Evolutionary conservation across 495 filamentous ascomycete species (phyloP), one percentile per base, ranked within the genome.

Genomic region (Mycothermus thermophilus): DNA sequence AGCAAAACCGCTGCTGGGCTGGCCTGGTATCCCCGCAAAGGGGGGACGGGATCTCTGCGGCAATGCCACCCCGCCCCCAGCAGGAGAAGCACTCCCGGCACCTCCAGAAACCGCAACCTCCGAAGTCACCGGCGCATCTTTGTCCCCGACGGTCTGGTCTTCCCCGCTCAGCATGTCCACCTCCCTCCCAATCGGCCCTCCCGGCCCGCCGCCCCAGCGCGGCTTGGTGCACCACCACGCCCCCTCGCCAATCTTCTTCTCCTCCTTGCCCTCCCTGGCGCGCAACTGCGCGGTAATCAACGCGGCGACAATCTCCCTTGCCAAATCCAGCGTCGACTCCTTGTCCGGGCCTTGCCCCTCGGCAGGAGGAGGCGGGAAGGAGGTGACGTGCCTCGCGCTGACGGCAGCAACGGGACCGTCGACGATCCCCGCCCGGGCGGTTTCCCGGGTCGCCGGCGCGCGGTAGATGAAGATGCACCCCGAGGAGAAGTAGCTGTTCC

Each of bases 261-360:
- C 82, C 5, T 46, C 39, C 32, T 61, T 67, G 5, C 79, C 79
- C 51, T 90, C 72, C 20, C 85, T 69, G 9, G 75, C 72, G 19
- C 86, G 74, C 51, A 92, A 82, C 58, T 94, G 85, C 0, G 83
- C 86, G 7, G 83, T 69, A 24, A 85, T 62, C 6, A 93, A 64
- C 44, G 83, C 71, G 8, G 72, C 73, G 8, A 81, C 70, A 2
- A 88, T 57, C 46, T 94, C 86, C 11, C 79, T 68, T 13, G 78
- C 70, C 11, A 84, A 54, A 48, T 90, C 80, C 19, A 84, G 64
- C 6, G 64, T 53, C 15, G 80, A 71, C 6, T 69, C 68, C 23
- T 47, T 34, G 27, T 57, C 50, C 6, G 29, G 17, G 18, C 16
- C 24, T 0, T 21, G 20, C 4, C 30, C 27, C 10, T 43, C 40